phyloP scores from a whole-genome alignment of 2,329 filamentous ascomycete genomes.

The Zymoseptoria crescenta region DNA sequence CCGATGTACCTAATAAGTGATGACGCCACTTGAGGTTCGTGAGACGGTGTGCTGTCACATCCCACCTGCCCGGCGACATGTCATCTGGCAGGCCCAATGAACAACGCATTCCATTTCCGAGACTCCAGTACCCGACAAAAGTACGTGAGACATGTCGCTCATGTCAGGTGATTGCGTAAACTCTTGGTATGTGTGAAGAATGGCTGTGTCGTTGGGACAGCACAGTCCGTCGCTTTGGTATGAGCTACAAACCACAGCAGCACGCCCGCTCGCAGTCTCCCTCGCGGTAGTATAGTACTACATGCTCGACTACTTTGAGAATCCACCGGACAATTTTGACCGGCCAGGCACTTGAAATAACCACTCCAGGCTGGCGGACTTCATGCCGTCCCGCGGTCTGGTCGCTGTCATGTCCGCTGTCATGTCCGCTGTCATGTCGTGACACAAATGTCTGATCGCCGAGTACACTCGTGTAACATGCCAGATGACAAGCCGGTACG shows the following conservation, averaged over 20 bases:
- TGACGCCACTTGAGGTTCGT: background rate
- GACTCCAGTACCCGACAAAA: background rate
- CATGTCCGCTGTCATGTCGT: background rate
- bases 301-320: background rate
- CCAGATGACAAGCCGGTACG: background rate
- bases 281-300: background rate
- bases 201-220: background rate
- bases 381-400: background rate
- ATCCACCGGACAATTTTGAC: background rate
- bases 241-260: background rate
- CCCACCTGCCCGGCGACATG: conserved; percentile 5
- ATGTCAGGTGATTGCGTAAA: conserved; percentile 9
- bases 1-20: background rate
- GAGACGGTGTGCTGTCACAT: conserved; percentile 9
- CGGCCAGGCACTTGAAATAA: background rate
- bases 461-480: background rate
- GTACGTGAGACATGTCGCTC: conserved; percentile 7
- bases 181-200: background rate
- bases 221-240: background rate
- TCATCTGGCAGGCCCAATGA: conserved; percentile 12
- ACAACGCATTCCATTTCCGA: conserved; percentile 11
- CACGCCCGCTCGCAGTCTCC: background rate
- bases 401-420: no score
- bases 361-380: background rate
- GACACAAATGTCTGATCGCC: background rate